Base-by-base conservation (phyloP, 768 basidiomycete genomes). In the Clitopilus hobsonii region DNA sequence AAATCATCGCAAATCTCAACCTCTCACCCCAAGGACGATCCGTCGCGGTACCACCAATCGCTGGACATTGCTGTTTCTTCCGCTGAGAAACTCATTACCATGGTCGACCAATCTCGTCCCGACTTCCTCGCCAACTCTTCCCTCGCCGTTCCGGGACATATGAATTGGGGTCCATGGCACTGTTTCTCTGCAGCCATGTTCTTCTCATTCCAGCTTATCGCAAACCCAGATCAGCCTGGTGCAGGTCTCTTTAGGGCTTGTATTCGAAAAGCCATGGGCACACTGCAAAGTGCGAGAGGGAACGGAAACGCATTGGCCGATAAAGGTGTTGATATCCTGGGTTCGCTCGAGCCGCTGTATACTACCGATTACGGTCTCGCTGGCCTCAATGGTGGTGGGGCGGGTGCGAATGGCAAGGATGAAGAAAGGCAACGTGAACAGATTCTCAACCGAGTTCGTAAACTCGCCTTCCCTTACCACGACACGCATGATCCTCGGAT, bases 121-220 rank as follows among this genome's bases (percentile, higher is more conserved):
- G 89, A 90, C 64, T 88, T 88, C 67, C 73, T 89, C 27, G 81
- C 82, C 30, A 88, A 84, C 53, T 79, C 82, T 13, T 79, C 85
- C 16, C 71, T 85, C 56, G 82, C 86, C 7, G 86, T 90, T 6
- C 89, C 88, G 28, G 89, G 88, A 2, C 90, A 93, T 68, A 85
- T 92, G 80, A 84, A 83, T 60, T 90, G 88, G 85, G 86, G 85
- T 3, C 88, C 89, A 0, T 89, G 88, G 71, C 89, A 93, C 64
- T 83, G 86, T 61, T 92, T 92, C 74, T 86, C 86, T 49, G 89
- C 91, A 18, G 88, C 88, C 49, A 91, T 92, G 85, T 92, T 92
- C 71, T 91, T 92, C 79, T 88, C 88, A n/a, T 91, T 91, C 72
- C 89, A 92, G 62, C 79, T 92, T 49, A 86, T 91, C 62, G 80